These are phyloP conservation scores for Euptelea pleiosperma DNA, from an alignment of 164 flowering plant species.

Conservation along the genomic window DNA sequence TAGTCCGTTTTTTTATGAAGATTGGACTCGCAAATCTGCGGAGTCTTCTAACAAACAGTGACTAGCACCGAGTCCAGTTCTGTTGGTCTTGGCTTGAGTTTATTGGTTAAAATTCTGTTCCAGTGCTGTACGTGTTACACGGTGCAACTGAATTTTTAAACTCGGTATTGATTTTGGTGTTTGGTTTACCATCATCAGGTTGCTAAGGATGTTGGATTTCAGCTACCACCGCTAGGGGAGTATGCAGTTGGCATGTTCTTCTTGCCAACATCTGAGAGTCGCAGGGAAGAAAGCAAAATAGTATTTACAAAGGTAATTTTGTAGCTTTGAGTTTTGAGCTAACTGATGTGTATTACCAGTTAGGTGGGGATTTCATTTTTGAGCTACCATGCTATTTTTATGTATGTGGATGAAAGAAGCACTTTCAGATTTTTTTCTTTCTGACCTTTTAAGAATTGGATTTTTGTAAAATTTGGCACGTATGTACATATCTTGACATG, in stretches of 20 bases:
- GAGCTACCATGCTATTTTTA: too few relatives aligned
- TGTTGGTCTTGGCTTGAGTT: neutral
- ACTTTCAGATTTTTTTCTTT: too few relatives aligned
- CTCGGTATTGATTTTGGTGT: slow-evolving; percentile 6
- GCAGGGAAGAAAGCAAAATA: slow-evolving; percentile 82
- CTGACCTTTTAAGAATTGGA: too few relatives aligned
- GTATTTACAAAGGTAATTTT: slow-evolving; percentile 79
- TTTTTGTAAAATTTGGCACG: too few relatives aligned
- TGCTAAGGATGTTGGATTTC: slow-evolving; percentile 68
- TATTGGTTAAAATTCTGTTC: neutral
- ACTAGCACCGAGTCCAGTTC: neutral
- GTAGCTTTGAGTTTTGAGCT: neutral
- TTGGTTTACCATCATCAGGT: slow-evolving; percentile 41
- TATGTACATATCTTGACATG: too few relatives aligned
- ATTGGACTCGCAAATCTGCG: too few relatives aligned
- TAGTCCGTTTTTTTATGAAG: too few relatives aligned
- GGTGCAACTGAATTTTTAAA: neutral
- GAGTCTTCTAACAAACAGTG: too few relatives aligned
- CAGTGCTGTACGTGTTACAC: slow-evolving; percentile 1
- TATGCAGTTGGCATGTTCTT: slow-evolving; percentile 98
- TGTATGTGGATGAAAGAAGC: too few relatives aligned
- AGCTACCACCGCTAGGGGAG: slow-evolving; percentile 75
- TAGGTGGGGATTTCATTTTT: neutral
- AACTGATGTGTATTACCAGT: neutral
- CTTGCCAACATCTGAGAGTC: slow-evolving; percentile 80